Conservation (phyloP, 768 basidiomycete genomes). For the Boletus reticulatus region DNA sequence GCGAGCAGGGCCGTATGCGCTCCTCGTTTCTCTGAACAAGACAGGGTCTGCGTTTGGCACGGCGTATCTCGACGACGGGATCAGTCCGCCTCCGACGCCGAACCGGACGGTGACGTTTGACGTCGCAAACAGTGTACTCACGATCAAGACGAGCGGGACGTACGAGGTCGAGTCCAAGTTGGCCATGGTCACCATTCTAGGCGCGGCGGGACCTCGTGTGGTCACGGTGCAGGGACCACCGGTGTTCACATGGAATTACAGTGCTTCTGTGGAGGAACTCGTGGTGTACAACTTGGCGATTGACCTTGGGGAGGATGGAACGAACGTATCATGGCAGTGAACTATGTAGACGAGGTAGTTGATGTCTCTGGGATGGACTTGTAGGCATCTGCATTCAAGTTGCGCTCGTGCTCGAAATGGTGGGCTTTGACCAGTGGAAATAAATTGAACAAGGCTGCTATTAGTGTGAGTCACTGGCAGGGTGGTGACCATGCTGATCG, state of each 20-base stretch:
- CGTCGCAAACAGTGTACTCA: slow-evolving; percentile 34
- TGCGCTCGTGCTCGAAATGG: no score
- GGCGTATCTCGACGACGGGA: slow-evolving; percentile 68
- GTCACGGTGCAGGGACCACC: slow-evolving; percentile 40
- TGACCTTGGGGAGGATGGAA: slow-evolving; percentile 39
- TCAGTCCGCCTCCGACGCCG: slow-evolving; percentile 45
- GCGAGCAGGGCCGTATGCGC: slow-evolving; percentile 52
- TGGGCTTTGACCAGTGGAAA: no score
- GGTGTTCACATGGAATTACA: slow-evolving; percentile 39
- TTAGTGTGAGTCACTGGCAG: no score
- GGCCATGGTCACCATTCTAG: slow-evolving; percentile 53
- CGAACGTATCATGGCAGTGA: slow-evolving; percentile 34
- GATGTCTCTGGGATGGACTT: no score
- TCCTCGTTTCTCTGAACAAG: slow-evolving; percentile 53
- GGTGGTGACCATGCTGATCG: no score
- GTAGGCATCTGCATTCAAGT: no score
- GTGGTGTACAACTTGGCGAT: slow-evolving; percentile 36
- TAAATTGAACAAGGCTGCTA: no score
- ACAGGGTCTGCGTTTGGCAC: slow-evolving; percentile 53
- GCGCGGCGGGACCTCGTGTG: slow-evolving; percentile 38
- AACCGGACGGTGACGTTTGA: slow-evolving; percentile 47
- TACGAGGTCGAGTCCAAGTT: slow-evolving; percentile 42
- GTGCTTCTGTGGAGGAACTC: slow-evolving; percentile 37
- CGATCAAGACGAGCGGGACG: slow-evolving; percentile 31
- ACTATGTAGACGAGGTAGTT: background rate